These are phyloP conservation scores for Coprinellus micaceus DNA, from an alignment of 768 basidiomycete species.

Conservation along the genomic window DNA sequence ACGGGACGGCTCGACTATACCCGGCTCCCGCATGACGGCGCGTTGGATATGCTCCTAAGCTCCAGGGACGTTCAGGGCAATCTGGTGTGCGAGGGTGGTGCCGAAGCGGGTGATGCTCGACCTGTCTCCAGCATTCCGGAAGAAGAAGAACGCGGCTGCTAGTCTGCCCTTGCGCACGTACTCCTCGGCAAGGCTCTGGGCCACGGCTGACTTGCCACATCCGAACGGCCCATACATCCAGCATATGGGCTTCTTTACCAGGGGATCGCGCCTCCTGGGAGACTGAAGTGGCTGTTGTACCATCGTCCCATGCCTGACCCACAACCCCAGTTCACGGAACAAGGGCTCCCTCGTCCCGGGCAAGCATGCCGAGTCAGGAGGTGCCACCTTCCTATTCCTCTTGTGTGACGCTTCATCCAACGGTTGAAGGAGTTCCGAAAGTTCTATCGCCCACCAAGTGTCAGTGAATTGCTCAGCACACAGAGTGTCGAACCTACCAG, in stretches of 20 bases:
- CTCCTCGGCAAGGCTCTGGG: conserved; percentile 13
- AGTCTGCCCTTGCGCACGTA: background rate
- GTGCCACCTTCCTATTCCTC: background rate
- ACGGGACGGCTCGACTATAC: background rate
- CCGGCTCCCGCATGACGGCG: conserved; percentile 1
- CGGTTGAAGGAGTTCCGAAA: background rate
- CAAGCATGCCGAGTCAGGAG: background rate
- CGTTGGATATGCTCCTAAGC: background rate
- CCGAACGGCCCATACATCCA: conserved; percentile 18
- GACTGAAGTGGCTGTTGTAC: too few species aligned
- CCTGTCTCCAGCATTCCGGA: too few species aligned
- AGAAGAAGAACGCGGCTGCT: conserved; percentile 8
- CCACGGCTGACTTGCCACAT: conserved; percentile 18
- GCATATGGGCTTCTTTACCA: conserved; percentile 1
- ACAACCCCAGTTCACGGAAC: background rate
- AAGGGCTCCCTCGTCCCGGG: background rate
- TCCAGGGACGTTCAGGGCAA: conserved; percentile 4
- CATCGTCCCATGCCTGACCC: background rate
- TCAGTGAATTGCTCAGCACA: too few species aligned
- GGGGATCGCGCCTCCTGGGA: too few species aligned
- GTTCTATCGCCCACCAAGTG: too few species aligned
- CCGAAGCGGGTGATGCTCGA: conserved; percentile 5
- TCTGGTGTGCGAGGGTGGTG: conserved; percentile 15
- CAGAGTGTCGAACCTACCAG: too few species aligned
- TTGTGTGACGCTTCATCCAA: background rate